phyloP scores from a whole-genome alignment of 495 filamentous ascomycete genomes.

The Hypoxylon subgilvum region DNA sequence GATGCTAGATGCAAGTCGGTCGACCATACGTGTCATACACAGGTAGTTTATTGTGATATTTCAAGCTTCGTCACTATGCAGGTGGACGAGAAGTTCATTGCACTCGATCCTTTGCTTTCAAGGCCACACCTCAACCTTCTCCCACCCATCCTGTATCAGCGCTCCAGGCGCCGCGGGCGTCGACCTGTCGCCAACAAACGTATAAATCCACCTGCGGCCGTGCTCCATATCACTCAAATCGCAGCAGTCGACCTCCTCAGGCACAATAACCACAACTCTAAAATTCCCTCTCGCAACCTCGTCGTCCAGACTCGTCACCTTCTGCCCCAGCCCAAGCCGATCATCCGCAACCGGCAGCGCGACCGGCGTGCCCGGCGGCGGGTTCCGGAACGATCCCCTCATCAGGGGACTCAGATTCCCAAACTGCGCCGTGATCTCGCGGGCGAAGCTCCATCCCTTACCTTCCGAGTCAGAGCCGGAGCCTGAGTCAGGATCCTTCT shows the following conservation, averaged over 20 bases:
- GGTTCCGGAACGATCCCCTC: conserved; percentile 78
- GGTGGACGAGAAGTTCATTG: too few relatives aligned
- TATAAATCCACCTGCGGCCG: conserved; percentile 71
- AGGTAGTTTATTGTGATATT: neutral
- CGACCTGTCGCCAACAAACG: conserved; percentile 50
- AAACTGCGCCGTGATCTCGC: conserved; percentile 84
- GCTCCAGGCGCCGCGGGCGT: conserved; percentile 43
- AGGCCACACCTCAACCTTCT: conserved; percentile 82
- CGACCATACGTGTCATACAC: neutral
- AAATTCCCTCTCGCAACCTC: conserved; percentile 77
- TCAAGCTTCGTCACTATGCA: too few relatives aligned
- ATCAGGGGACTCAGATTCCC: conserved; percentile 80
- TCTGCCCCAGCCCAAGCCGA: conserved; percentile 66
- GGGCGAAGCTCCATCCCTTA: conserved; percentile 68
- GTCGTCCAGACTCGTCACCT: conserved; percentile 72
- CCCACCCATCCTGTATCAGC: conserved; percentile 66
- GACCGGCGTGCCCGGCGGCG: conserved; percentile 71
- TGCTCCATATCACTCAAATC: conserved; percentile 72
- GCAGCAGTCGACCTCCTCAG: conserved; percentile 77
- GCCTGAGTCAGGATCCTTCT: conserved; percentile 14
- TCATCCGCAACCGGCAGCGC: conserved; percentile 52
- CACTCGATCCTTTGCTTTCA: conserved; percentile 39
- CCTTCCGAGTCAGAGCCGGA: conserved; percentile 6
- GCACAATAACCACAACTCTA: conserved; percentile 80
- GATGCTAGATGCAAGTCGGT: too few relatives aligned